Base-by-base conservation (phyloP, 2,329 filamentous ascomycete species). In the Mycosphaerella sp. region DNA sequence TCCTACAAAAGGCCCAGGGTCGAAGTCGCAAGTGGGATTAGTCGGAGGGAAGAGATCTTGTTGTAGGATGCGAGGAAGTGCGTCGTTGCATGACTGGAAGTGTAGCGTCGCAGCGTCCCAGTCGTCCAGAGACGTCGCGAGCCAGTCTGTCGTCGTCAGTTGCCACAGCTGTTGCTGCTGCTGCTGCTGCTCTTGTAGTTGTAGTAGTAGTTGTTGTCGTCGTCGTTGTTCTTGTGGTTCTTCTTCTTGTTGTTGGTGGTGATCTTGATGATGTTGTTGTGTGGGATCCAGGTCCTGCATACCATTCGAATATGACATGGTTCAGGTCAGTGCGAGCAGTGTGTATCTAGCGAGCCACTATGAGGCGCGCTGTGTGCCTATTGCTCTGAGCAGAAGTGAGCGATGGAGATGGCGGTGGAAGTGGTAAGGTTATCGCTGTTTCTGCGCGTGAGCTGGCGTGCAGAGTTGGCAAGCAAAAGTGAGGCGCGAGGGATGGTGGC, bases 1-100 rank as follows among this genome's bases (percentile, higher is more conserved):
- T 57, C 54, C 54, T 60, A 60, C 58, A 55, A 52, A 49, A 40
- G 55, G 49, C 52, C 44, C 56, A 49, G 44, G 37, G 37, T 27
- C 18, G 7, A 44, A 25, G 32, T 51, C 40, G 44, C 34, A 25
- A 9, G 40, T 50, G 42, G 54, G 35, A 47, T 41, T 43, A 21
- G 47, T 34, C 14, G 41, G 27, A 18, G 46, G 34, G 39, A 25
- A 6, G 5, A 49, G 48, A 28, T 55, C 39, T 44, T 52, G 40
- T 28, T 52, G 53, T 13, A 56, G 35, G n/a, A 35, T 50, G 32
- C 58, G 58, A 21, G 58, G 58, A 39, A 42, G 21, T 13, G 46
- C 28, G 41, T 10, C 34, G 48, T 18, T 17, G 16, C 48, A 40
- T 43, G 42, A 47, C 39, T 46, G 53, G 16, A 39, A 35, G 5